These are phyloP conservation scores for Cadophora sp. DNA, from an alignment of 2,329 filamentous ascomycete species.

Conservation along the genomic window DNA sequence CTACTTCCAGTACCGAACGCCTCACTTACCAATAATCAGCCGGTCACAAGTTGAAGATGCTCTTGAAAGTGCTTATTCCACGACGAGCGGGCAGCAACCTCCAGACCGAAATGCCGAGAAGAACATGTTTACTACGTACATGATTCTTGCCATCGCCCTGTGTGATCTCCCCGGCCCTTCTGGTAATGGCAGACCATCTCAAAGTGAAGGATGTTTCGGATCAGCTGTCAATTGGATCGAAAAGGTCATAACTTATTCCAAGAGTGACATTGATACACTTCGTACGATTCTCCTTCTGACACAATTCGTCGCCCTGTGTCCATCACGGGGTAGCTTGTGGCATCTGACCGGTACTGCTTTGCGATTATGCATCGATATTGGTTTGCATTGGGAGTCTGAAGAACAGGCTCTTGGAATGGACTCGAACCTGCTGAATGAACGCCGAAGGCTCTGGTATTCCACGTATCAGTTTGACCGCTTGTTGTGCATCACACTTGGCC, in stretches of 20 bases:
- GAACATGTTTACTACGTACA: slow-evolving; percentile 45
- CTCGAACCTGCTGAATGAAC: slow-evolving; percentile 38
- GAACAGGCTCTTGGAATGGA: slow-evolving; percentile 36
- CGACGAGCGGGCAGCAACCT: slow-evolving; percentile 21
- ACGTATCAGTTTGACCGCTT: slow-evolving; percentile 43
- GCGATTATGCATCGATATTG: slow-evolving; percentile 45
- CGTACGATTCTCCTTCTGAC: slow-evolving; percentile 44
- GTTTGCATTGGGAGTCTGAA: slow-evolving; percentile 45
- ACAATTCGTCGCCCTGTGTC: slow-evolving; percentile 45
- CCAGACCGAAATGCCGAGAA: slow-evolving; percentile 23
- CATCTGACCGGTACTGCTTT: slow-evolving; percentile 46
- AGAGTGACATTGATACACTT: slow-evolving; percentile 46
- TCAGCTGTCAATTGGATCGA: slow-evolving; percentile 45
- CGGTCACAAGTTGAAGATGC: slow-evolving; percentile 40
- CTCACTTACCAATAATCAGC: slow-evolving; percentile 45
- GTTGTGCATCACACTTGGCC: slow-evolving; percentile 42
- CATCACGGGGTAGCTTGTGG: slow-evolving; percentile 46
- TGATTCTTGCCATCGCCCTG: slow-evolving; percentile 46
- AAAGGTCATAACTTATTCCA: slow-evolving; percentile 43
- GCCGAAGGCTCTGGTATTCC: slow-evolving; percentile 42
- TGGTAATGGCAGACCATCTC: slow-evolving; percentile 38
- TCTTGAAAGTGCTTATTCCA: slow-evolving; percentile 42
- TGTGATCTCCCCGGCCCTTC: slow-evolving; percentile 40
- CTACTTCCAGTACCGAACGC: slow-evolving; percentile 47
- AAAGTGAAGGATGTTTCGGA: slow-evolving; percentile 48